These are phyloP conservation scores for Oryza punctata DNA, from an alignment of 176 grass and related monocot genomes.

Conservation along the genomic window DNA sequence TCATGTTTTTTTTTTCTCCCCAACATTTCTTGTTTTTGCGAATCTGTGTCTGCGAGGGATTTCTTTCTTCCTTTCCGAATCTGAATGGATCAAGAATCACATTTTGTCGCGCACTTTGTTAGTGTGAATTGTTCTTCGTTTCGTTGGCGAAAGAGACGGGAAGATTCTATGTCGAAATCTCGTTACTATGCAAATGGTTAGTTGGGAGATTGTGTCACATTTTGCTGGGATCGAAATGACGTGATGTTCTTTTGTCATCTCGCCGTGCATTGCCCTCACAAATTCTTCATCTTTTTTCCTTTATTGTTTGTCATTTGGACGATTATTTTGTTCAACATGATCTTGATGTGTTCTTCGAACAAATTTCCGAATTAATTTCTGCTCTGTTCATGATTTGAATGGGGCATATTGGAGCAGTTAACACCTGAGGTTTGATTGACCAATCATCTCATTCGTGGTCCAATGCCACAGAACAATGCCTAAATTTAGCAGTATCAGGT, in stretches of 20 bases:
- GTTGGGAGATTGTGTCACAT: conserved; percentile 46
- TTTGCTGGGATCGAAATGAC: conserved; percentile 52
- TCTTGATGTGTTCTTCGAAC: background rate
- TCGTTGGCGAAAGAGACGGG: background rate
- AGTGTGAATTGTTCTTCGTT: background rate
- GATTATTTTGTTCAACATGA: conserved; percentile 11
- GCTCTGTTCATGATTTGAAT: background rate
- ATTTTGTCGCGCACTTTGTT: background rate
- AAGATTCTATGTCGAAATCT: conserved; percentile 26
- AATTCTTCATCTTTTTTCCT: conserved; percentile 1
- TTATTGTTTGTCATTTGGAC: background rate
- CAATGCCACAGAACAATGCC: conserved; percentile 25
- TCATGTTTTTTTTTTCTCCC: background rate
- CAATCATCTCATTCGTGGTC: conserved; percentile 25
- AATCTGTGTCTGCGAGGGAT: background rate
- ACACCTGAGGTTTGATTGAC: conserved; percentile 18
- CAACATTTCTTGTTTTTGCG: background rate
- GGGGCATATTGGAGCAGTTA: background rate
- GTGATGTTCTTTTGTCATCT: conserved; percentile 37
- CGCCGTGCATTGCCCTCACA: conserved; percentile 17
- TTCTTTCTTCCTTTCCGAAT: background rate
- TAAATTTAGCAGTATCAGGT: conserved; percentile 40
- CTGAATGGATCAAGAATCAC: conserved; percentile 14
- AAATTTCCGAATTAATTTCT: background rate
- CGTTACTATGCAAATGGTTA: conserved; percentile 44